Base-by-base conservation (phyloP, 805 yeast species). In the Ascoidea asiatica region DNA sequence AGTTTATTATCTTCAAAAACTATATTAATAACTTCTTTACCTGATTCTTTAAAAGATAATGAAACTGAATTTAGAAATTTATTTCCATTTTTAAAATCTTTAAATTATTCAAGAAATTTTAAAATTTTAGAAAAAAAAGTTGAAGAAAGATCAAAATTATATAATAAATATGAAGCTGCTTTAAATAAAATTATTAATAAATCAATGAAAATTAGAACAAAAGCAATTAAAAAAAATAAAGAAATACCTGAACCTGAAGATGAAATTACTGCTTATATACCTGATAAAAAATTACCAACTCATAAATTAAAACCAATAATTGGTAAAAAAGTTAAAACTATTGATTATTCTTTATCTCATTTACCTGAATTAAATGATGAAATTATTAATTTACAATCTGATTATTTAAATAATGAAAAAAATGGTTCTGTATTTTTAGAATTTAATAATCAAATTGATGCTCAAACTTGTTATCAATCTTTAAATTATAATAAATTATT, bases 381-480 rank as follows among this genome's bases (percentile, higher is more conserved):
- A 43, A 81, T 92, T 52, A 67, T 65, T 40, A 65, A 70, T 22
- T 62, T 67, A 42, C 96, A 86, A 62, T 55, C 60, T 17, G 62
- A 66, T 37, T 72, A 75, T 61, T 70, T 71, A 42, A 62, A 70
- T 5, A 69, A 69, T 48, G 66, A 74, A 3, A 72, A 72, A 54
- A 59, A 72, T 38, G 79, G 82, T 4, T 75, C 95, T 37, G 90
- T 80, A 5, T 86, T 88, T 55, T 60, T 88, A 46, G 87, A 85
- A 56, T 90, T 92, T 61, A 73, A 82, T 43, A 70, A 84, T 48
- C 96, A 88, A 62, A 72, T 82, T 48, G 95, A 89, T 58, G 81
- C 92, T 45, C 97, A 89, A 63, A 72, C 78, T 52, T 95, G 95
- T 41, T 83, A 71, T 62, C 97, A 90, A 65, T 79, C 86, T n/a